These are phyloP conservation scores for Debaryomyces castellii DNA, from an alignment of 805 yeast species.

Conservation along the genomic window DNA sequence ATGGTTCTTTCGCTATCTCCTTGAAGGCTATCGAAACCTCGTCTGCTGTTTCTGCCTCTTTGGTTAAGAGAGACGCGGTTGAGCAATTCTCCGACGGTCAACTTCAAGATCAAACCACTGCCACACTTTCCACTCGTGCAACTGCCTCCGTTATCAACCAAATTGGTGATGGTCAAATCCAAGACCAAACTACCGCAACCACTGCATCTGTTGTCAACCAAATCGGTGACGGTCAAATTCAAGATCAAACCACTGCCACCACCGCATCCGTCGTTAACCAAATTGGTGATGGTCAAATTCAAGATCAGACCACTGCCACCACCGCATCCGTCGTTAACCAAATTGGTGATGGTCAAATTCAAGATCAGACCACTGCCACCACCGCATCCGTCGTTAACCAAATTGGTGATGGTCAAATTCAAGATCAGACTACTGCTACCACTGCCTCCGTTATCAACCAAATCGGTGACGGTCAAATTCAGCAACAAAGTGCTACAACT, in stretches of 20 bases:
- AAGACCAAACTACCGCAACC: constrained; percentile 12
- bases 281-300: constrained; percentile 39
- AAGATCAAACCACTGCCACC: constrained; percentile 6
- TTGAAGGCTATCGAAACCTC: constrained; percentile 24
- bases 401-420: constrained; percentile 39
- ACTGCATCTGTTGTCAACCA: constrained; percentile 31
- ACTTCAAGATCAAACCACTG: constrained; percentile 23
- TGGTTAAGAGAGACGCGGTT: constrained; percentile 11
- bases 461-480: constrained; percentile 25
- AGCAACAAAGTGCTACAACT: constrained; percentile 8
- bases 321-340: constrained; percentile 31
- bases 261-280: constrained; percentile 24
- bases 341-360: constrained; percentile 25
- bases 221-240: constrained; percentile 25
- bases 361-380: constrained; percentile 6
- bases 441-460: constrained; percentile 31
- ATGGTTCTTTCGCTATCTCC: constrained; percentile 33
- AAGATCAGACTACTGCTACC: constrained; percentile 12
- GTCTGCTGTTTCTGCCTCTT: constrained; percentile 18
- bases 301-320: constrained; percentile 12
- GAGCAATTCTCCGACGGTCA: constrained; percentile 35
- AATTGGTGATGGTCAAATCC: constrained; percentile 39
- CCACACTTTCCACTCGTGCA: constrained; percentile 25
- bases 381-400: constrained; percentile 24
- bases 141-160: constrained; percentile 24